phyloP scores from a whole-genome alignment of 371 early-diverging fungal genomes.

The Haplosporangium sp. region DNA sequence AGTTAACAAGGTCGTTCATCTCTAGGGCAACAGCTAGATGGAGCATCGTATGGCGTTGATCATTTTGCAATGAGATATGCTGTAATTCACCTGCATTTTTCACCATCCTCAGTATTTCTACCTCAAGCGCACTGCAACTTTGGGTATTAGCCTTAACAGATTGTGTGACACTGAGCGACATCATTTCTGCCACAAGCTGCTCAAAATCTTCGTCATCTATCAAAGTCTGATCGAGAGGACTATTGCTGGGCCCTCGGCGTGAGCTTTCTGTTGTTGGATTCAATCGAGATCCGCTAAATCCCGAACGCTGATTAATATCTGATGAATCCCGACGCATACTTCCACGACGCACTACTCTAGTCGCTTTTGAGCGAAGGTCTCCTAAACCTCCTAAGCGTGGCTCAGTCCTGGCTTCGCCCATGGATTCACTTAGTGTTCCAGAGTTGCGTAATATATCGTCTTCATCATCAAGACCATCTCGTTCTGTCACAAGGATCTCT shows the following conservation, averaged over 20 bases:
- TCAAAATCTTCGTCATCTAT: conserved; percentile 51
- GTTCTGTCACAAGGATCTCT: conserved; percentile 46
- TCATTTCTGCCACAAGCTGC: conserved; percentile 48
- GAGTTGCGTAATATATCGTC: conserved; percentile 10
- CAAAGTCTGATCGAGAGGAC: conserved; percentile 23
- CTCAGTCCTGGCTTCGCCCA: conserved; percentile 4
- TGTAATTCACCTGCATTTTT: conserved; percentile 24
- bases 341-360: conserved; percentile 44
- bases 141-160: conserved; percentile 29
- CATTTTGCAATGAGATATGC: conserved; percentile 49
- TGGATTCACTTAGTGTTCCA: conserved; percentile 1
- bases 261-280: conserved; percentile 35
- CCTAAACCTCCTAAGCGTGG: conserved; percentile 46
- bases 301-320: conserved; percentile 23
- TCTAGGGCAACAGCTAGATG: conserved; percentile 48
- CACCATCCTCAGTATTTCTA: conserved; percentile 29
- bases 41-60: conserved; percentile 45
- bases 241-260: conserved; percentile 30
- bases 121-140: conserved; percentile 33
- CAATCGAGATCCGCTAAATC: conserved; percentile 25
- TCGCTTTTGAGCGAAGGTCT: conserved; percentile 47
- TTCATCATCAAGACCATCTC: conserved; percentile 32
- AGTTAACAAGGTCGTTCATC: conserved; percentile 38
- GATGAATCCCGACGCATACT: conserved; percentile 55
- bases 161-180: conserved; percentile 46